Evolutionary conservation across 768 basidiomycete species (phyloP).

Genomic region (Pleurotus tuber-regium): DNA sequence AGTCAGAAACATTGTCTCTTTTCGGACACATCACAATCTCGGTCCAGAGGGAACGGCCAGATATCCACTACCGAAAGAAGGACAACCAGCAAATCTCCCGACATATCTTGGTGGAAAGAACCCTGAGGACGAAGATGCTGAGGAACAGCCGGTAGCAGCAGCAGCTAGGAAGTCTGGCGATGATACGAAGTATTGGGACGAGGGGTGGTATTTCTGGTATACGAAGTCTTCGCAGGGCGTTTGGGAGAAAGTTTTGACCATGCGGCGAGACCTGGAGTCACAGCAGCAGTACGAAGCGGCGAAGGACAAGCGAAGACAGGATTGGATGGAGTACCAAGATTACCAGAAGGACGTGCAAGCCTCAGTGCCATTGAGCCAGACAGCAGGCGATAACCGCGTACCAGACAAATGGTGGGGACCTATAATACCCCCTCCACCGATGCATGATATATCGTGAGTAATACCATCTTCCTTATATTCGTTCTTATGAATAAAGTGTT

Average conservation of each 20-base stretch:
- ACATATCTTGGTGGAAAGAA: conserved; percentile 42
- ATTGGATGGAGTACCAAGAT: conserved; percentile 54
- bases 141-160: no score
- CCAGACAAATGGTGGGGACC: conserved; percentile 36
- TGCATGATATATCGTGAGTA: conserved; percentile 38
- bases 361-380: conserved; percentile 11
- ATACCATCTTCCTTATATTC: conserved; percentile 1
- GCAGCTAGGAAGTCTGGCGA: conserved; percentile 21
- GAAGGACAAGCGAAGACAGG: conserved; percentile 37
- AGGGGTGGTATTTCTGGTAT: conserved; percentile 74
- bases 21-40: conserved; percentile 37
- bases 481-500: conserved; percentile 3
- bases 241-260: conserved; percentile 51
- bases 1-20: conserved; percentile 48
- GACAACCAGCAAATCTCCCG: conserved; percentile 50
- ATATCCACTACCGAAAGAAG: conserved; percentile 66
- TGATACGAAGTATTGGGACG: conserved; percentile 62
- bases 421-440: conserved; percentile 36
- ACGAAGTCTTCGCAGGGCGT: conserved; percentile 7
- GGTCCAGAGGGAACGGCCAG: conserved; percentile 46
- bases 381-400: conserved; percentile 17
- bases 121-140: conserved; percentile 22
- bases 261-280: conserved; percentile 53
- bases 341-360: conserved; percentile 22
- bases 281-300: conserved; percentile 43